A percentile compares a stretch with the other conserved stretches of the same genome.
phyloP scores from a whole-genome alignment of 2,329 filamentous ascomycete genomes.

The Cladosporium austrohemisphaericum region DNA sequence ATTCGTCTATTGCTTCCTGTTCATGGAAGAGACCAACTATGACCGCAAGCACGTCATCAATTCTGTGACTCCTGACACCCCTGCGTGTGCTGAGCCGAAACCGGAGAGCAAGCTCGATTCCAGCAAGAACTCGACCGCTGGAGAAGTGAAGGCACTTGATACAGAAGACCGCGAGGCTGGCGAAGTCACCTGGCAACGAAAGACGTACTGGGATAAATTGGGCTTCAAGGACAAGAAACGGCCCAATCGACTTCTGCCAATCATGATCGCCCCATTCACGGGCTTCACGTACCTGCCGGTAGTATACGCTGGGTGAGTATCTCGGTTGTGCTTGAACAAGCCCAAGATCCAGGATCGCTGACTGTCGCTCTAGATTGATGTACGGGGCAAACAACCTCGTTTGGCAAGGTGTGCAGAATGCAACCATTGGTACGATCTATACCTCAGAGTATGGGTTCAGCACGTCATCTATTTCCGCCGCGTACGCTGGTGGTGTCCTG shows the following conservation, averaged over 20 bases:
- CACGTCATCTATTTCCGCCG: constrained; percentile 6
- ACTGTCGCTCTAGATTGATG: constrained; percentile 17
- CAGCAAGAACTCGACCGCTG: constrained; percentile 28
- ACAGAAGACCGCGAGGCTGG: constrained; percentile 27
- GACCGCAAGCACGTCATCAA: constrained; percentile 24
- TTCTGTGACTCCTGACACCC: not conserved
- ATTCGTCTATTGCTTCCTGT: constrained; percentile 54
- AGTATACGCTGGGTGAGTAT: constrained; percentile 22
- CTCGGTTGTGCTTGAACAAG: not conserved
- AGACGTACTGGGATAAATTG: constrained; percentile 44
- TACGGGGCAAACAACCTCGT: constrained; percentile 26
- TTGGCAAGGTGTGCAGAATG: constrained; percentile 25
- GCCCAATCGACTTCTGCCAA: constrained; percentile 41
- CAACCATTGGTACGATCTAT: constrained; percentile 19
- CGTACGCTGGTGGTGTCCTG: constrained; percentile 15
- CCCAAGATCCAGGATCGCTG: not conserved
- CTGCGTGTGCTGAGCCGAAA: not conserved
- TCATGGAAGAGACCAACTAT: constrained; percentile 60
- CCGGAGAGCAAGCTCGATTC: not conserved
- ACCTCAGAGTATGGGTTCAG: constrained; percentile 10
- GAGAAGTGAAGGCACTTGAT: constrained; percentile 34
- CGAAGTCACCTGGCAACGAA: constrained; percentile 33
- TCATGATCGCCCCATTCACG: constrained; percentile 30
- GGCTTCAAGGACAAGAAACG: constrained; percentile 40
- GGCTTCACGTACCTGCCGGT: constrained; percentile 25